phyloP scores from a whole-genome alignment of 768 basidiomycete genomes.

The Lactarius deliciosus region DNA sequence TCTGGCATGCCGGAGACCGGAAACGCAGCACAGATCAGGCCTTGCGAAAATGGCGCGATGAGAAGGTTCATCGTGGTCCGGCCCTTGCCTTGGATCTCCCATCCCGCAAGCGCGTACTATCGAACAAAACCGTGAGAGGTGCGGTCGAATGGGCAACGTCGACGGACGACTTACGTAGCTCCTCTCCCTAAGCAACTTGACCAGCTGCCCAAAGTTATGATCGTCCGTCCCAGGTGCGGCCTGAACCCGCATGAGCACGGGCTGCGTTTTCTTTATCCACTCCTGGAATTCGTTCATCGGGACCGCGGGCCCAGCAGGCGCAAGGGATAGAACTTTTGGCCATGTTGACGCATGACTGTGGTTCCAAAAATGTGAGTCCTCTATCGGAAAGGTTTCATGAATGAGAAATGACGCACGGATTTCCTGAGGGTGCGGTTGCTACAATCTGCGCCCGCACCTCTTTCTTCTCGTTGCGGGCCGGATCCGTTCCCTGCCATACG shows the following conservation, averaged over 20 bases:
- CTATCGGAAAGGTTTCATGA: background rate
- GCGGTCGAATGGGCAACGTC: background rate
- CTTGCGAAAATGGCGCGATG: constrained; percentile 25
- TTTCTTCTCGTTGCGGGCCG: constrained; percentile 26
- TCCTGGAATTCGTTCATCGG: constrained; percentile 26
- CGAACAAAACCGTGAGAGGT: background rate
- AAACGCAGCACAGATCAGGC: constrained; percentile 25
- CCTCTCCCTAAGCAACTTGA: constrained; percentile 25
- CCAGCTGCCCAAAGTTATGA: constrained; percentile 16
- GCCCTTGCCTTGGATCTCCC: constrained; percentile 25
- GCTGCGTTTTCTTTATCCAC: constrained; percentile 20
- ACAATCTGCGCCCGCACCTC: constrained; percentile 27
- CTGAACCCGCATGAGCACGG: constrained; percentile 20
- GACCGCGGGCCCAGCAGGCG: constrained; percentile 19
- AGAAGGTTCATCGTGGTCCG: constrained; percentile 22
- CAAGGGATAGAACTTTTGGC: constrained; percentile 23
- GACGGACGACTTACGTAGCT: constrained; percentile 14
- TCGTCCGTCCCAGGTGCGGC: constrained; percentile 21
- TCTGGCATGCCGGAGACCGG: constrained; percentile 26
- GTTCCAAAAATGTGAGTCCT: background rate
- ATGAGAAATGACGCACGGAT: constrained; percentile 18
- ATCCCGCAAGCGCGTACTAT: constrained; percentile 28
- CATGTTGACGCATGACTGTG: constrained; percentile 21
- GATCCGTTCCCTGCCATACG: constrained; percentile 26
- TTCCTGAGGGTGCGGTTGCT: constrained; percentile 16